phyloP scores from a whole-genome alignment of 257 asterid genomes.

The Nicotiana tabacum region DNA sequence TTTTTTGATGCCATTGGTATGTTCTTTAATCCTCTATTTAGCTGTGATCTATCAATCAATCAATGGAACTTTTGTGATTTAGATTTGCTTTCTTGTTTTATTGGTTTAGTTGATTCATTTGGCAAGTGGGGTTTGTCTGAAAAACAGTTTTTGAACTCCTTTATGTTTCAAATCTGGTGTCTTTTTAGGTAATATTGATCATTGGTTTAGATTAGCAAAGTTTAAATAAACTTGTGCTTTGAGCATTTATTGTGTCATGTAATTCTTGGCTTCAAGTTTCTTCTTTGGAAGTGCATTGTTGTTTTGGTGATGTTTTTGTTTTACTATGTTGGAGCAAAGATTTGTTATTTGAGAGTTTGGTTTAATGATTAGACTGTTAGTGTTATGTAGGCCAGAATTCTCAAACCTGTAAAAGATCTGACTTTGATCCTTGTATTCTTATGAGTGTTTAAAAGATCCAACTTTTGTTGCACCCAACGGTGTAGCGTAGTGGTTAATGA shows the following conservation, averaged over 20 bases:
- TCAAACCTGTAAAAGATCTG: background rate
- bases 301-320: background rate
- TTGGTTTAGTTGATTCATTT: background rate
- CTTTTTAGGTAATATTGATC: background rate
- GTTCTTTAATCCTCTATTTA: background rate
- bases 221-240: background rate
- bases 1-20: background rate
- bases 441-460: background rate
- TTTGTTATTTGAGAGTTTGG: background rate
- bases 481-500: too few species aligned
- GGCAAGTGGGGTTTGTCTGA: background rate
- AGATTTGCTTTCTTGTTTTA: background rate
- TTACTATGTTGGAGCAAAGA: background rate
- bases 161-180: background rate
- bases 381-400: background rate
- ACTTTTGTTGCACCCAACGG: background rate
- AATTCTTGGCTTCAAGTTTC: background rate
- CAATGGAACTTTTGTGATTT: background rate
- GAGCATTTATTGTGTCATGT: background rate
- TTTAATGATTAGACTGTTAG: background rate
- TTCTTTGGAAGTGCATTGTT: background rate
- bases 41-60: background rate
- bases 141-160: background rate
- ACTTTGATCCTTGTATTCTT: background rate
- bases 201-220: background rate